These are phyloP conservation scores for Anisodus tanguticus DNA, from an alignment of 257 asterid species.

Conservation along the genomic window DNA sequence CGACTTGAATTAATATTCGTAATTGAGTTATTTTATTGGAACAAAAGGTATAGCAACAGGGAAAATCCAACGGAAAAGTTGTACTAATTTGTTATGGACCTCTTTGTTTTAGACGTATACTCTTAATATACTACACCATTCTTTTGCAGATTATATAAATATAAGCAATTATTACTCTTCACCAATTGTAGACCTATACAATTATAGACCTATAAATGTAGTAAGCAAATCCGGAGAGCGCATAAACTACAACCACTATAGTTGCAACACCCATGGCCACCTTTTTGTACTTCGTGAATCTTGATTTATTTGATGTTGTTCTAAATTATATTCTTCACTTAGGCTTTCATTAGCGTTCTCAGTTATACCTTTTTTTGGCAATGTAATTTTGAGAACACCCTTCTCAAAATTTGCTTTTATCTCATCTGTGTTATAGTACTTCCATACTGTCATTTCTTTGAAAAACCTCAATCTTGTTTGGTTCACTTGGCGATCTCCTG, in stretches of 20 bases:
- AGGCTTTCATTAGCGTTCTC: not conserved
- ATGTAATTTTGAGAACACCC: constrained; percentile 46
- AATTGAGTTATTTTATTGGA: no score
- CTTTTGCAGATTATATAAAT: not conserved
- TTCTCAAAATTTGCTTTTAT: constrained; percentile 49
- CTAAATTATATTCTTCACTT: not conserved
- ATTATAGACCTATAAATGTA: constrained; percentile 14
- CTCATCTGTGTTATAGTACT: constrained; percentile 37
- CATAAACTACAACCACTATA: not conserved
- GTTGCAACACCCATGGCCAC: constrained; percentile 11
- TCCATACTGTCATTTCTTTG: constrained; percentile 44
- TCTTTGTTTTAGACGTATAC: not conserved
- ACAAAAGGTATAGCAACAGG: not conserved
- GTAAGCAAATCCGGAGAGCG: constrained; percentile 16
- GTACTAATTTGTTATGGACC: not conserved
- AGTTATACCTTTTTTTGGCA: constrained; percentile 42
- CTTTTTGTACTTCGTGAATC: not conserved
- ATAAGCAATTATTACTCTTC: not conserved
- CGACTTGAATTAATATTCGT: no score
- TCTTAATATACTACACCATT: not conserved
- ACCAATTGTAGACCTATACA: not conserved
- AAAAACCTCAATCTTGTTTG: constrained; percentile 38
- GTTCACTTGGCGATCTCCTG: constrained; percentile 45
- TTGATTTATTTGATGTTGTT: not conserved
- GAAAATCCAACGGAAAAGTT: not conserved